Base-by-base conservation (phyloP, 805 yeast genomes). In the Lipomyces kockii region DNA sequence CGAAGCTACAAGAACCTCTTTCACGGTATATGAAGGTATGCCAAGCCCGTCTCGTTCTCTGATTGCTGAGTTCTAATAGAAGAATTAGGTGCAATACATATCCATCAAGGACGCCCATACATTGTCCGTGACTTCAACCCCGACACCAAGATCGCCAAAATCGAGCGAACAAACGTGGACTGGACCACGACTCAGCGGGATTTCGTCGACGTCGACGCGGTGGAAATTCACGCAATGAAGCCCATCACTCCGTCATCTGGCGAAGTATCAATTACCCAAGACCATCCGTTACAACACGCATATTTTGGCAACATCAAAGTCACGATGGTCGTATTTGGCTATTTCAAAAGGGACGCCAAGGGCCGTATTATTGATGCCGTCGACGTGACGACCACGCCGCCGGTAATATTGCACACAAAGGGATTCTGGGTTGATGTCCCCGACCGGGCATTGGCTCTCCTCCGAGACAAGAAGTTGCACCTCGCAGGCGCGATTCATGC, bases 401-500 rank as follows among this genome's bases (percentile, higher is more conserved):
- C 98, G 0, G 86, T 89, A 1, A 77, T 82, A 2, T 81, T 86
- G 52, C 77, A 81, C 46, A 87, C 96, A 0, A 89, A 89, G 69
- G 99, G 99, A 0, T 82, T 94, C 46, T 95, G 98, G 98, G 84
- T 95, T 6, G 97, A 95, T 76, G 83, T 95, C 0, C 97, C 97
- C 0, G 75, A 77, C 2, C 74, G 74, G n/a, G 90, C 91, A 0
- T 74, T 93, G 14, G 87, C 86, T 0, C 68, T 87, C 2, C 81
- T 94, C 39, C 79, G 81, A 2, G 77, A 76, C 2, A 91, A 92
- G 71, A 73, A 81, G 1, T 78, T 95, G 57, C 89, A 85, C 65
- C 80, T 88, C 1, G 94, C 98, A 0, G 99, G 91, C 4, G 97
- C 95, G 0, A 91, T 95, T n/a, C 99, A 95, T 79, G 98, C 96